Base-by-base conservation (phyloP, 495 filamentous ascomycete species). In the Umbilicaria muhlenbergii region DNA sequence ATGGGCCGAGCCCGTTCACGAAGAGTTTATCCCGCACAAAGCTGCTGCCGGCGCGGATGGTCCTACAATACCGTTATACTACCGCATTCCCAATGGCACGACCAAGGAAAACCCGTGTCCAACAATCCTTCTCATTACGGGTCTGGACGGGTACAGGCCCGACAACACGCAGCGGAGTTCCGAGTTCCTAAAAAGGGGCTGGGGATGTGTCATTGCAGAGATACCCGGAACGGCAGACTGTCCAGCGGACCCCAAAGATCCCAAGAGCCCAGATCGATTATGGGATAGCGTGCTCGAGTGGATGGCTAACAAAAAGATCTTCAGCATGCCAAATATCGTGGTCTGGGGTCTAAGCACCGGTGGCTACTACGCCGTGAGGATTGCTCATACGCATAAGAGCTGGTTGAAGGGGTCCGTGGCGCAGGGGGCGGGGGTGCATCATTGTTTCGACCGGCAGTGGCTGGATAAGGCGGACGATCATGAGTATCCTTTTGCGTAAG, bases 151-250 rank as follows among this genome's bases (percentile, higher is more conserved):
- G 10, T 86, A 89, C 53, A 62, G 83, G 12, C 80, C 81, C 0
- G 83, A 89, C 52, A 83, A 86, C 55, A 80, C 77, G n/a, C 66
- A 72, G 34, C 75, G 81, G 32, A 75, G 70, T 42, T 69, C 82
- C 32, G 77, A 81, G 58, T 83, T 78, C 49, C 53, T 75, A 11
- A 58, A 63, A 41, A 74, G 70, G 46, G 75, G 70, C 16, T 81
- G 70, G 75, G 78, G 58, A 18, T 63, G 57, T 1, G 65, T 86
- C 3, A 64, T 83, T 21, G 68, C 74, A 18, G 83, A 89, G 60
- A 83, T 89, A 45, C 83, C 83, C 0, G 83, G 83, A 0, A 89
- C 83, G 1, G 83, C 80, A 2, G 83, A 89, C 55, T 83, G 71
- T 45, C 83, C 82, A 0, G 80, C 81, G 0, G 74, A 78, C 44